Evolutionary conservation across 139 green algal genomes (phyloP), one percentile per base, ranked within the genome.

Genomic region (Mesotaenium endlicherianum): DNA sequence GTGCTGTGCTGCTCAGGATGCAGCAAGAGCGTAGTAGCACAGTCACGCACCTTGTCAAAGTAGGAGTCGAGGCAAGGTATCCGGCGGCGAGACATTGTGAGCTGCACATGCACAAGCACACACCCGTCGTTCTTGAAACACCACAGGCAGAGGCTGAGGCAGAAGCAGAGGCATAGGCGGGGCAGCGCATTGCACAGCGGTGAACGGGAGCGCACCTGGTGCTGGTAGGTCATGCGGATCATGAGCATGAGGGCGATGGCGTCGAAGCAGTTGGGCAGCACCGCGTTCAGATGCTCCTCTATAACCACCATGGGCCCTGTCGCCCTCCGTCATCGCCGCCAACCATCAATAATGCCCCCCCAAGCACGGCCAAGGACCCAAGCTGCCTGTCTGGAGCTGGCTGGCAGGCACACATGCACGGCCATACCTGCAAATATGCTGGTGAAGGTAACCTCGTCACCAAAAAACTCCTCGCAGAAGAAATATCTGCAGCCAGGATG

Each of bases 381-480:
- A n/a, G n/a, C n/a, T n/a, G n/a, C n/a, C n/a, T n/a, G n/a, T n/a
- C n/a, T n/a, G n/a, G n/a, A n/a, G n/a, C n/a, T n/a, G n/a, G n/a
- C n/a, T n/a, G n/a, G n/a, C n/a, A n/a, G n/a, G n/a, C n/a, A n/a
- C n/a, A n/a, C n/a, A n/a, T n/a, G n/a, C n/a, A n/a, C n/a, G n/a
- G n/a, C n/a, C n/a, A n/a, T 0, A 80, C 75, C 75, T 82, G 60
- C 80, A 59, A 91, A 91, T 14, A 90, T 70, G 77, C 95, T 91
- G 36, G 87, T 70, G 84, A 97, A 97, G 11, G 94, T 90, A 36
- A 90, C 89, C 50, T 94, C 90, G 38, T 97, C 92, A 26, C 88
- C 86, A 89, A 97, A 98, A 82, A 99, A 97, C 75, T 97, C 93
- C 34, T 72, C 79, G 92, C 94, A 97, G 90, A 99, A 98, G 36